Evolutionary conservation across 352 stramenopile species (phyloP), one percentile per base, ranked within the genome.

Genomic region (Hyaloperonospora brassicae): DNA sequence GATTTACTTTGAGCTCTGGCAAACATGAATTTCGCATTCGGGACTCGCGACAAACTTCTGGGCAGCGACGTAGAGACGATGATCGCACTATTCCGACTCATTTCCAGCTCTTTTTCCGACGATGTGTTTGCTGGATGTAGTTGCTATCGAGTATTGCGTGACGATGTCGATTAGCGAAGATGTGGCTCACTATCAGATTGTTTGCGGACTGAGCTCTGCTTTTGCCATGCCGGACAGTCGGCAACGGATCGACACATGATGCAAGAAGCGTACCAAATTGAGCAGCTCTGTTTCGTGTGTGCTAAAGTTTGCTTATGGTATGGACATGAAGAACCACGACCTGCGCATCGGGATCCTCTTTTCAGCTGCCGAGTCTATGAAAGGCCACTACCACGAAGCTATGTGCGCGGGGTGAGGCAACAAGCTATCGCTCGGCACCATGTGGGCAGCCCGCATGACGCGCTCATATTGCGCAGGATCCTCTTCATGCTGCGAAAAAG

Each of bases 351-450:
- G n/a, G n/a, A n/a, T n/a, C n/a, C n/a, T n/a, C n/a, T n/a, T n/a
- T n/a, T n/a, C n/a, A n/a, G n/a, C n/a, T n/a, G n/a, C n/a, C n/a
- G n/a, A n/a, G n/a, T n/a, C n/a, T n/a, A n/a, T n/a, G n/a, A n/a
- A n/a, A n/a, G n/a, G n/a, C n/a, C n/a, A n/a, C n/a, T n/a, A n/a
- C n/a, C n/a, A n/a, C n/a, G n/a, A n/a, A n/a, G n/a, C n/a, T n/a
- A n/a, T n/a, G n/a, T n/a, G n/a, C n/a, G n/a, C n/a, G n/a, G 97
- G 97, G 1, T 80, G 97, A 51, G 97, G 99, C 66, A 96, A 96
- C 9, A 64, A 92, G 5, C 73, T 89, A 12, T 87, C 86, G 40
- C 84, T 95, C 49, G 97, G 93, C 57, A 78, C 96, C 35, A 45
- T 98, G 13, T 94, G 96, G 98, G 96, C 69, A 82, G 75, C 41